These are phyloP conservation scores for Colletotrichum aenigma DNA, from an alignment of 2,329 filamentous ascomycete genomes.

Conservation along the genomic window DNA sequence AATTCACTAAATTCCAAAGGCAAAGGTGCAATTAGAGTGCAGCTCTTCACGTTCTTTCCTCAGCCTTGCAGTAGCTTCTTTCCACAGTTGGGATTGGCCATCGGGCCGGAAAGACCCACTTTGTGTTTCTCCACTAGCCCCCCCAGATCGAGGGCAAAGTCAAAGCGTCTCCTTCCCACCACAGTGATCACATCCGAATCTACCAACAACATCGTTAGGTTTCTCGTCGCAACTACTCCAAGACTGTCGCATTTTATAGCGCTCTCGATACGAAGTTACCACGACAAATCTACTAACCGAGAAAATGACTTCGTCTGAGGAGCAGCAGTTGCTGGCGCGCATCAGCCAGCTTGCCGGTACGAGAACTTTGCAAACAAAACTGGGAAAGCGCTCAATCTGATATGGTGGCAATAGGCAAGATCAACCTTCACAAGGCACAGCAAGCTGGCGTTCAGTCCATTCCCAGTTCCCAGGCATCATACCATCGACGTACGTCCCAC, in stretches of 20 bases:
- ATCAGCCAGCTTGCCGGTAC: conserved; percentile 58
- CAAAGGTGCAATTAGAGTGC: neutral
- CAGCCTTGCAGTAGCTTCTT: conserved; percentile 15
- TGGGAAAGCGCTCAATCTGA: conserved; percentile 5
- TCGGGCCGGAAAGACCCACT: neutral
- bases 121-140: neutral
- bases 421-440: conserved; percentile 78
- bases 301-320: conserved; percentile 41
- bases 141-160: neutral
- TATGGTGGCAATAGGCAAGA: conserved; percentile 62
- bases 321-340: conserved; percentile 56
- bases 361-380: conserved; percentile 4
- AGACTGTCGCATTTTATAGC: neutral
- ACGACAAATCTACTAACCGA: neutral
- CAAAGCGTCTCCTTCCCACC: conserved; percentile 1
- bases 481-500: conserved; percentile 40
- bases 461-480: conserved; percentile 28
- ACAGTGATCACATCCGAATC: neutral
- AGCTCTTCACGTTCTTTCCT: conserved; percentile 4
- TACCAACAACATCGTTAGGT: neutral
- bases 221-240: neutral
- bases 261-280: neutral
- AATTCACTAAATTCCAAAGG: neutral
- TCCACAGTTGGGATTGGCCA: conserved; percentile 5
- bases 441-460: conserved; percentile 45